Conservation (phyloP, 257 asterid species). For the Dorcoceras hygrometricum region DNA sequence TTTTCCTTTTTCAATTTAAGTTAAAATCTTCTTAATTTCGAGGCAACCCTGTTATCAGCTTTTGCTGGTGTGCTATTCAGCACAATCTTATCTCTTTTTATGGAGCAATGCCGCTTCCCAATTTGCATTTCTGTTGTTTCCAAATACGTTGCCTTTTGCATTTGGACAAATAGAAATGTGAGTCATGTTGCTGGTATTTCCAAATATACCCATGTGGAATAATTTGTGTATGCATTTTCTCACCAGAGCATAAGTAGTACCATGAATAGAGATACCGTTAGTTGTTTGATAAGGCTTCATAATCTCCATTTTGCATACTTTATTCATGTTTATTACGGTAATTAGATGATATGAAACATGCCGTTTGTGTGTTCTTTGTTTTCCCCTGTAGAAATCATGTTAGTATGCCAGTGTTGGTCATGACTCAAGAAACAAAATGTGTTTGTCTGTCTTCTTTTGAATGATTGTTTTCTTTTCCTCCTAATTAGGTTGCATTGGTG, state of each 20-base stretch:
- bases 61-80: background rate
- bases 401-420: slow-evolving; percentile 19
- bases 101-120: slow-evolving; percentile 6
- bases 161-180: slow-evolving; percentile 5
- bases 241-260: background rate
- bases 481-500: slow-evolving; percentile 79
- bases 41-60: slow-evolving; percentile 7
- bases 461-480: slow-evolving; percentile 18
- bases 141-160: background rate
- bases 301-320: background rate
- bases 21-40: slow-evolving; percentile 3
- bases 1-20: background rate
- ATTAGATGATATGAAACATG: background rate
- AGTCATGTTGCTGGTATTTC: background rate
- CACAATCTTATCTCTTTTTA: background rate
- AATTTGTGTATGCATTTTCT: background rate
- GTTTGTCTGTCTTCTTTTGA: background rate
- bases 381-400: slow-evolving; percentile 7
- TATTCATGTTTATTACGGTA: too few species aligned
- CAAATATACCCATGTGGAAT: background rate
- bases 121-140: background rate
- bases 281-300: slow-evolving; percentile 4
- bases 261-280: background rate
- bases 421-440: slow-evolving; percentile 4
- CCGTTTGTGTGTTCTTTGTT: background rate